Conservation (phyloP, 192 early-diverging fungal species). For the Rhizoclosmatium globosum region DNA sequence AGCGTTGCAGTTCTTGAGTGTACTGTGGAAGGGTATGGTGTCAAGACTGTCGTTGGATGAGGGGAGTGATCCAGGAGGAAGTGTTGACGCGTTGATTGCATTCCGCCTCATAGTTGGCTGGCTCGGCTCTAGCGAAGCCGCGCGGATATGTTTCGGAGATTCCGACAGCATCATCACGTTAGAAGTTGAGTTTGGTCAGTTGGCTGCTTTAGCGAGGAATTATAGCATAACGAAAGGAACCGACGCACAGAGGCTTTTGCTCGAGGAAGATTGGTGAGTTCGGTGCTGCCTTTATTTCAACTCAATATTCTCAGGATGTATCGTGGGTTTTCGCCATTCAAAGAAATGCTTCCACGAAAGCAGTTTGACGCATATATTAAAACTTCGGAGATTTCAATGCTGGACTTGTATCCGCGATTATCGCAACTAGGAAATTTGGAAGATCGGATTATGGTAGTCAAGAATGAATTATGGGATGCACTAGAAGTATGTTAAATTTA, state of each 20-base stretch:
- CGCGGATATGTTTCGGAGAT: background rate
- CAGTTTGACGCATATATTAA: slow-evolving; percentile 25
- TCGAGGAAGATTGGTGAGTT: slow-evolving; percentile 11
- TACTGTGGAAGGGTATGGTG: background rate
- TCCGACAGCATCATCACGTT: background rate
- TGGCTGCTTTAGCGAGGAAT: background rate
- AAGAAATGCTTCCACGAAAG: slow-evolving; percentile 14
- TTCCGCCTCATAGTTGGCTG: background rate
- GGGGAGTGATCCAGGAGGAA: background rate
- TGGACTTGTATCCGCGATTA: slow-evolving; percentile 2
- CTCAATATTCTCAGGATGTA: background rate
- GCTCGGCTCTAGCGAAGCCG: background rate
- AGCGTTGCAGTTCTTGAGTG: background rate
- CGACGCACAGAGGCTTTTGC: background rate
- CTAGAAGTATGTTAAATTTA: slow-evolving; percentile 2
- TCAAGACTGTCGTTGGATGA: background rate
- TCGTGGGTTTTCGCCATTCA: slow-evolving; percentile 36
- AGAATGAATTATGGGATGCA: slow-evolving; percentile 4
- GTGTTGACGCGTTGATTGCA: background rate
- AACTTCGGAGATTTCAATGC: background rate
- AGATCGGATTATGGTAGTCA: slow-evolving; percentile 1
- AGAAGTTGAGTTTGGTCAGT: background rate
- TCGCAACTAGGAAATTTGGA: background rate
- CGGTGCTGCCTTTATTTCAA: no score
- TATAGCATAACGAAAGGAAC: no score